Base-by-base conservation (phyloP, 1,284 basidiomycete genomes). In the Sporisorium reilianum region DNA sequence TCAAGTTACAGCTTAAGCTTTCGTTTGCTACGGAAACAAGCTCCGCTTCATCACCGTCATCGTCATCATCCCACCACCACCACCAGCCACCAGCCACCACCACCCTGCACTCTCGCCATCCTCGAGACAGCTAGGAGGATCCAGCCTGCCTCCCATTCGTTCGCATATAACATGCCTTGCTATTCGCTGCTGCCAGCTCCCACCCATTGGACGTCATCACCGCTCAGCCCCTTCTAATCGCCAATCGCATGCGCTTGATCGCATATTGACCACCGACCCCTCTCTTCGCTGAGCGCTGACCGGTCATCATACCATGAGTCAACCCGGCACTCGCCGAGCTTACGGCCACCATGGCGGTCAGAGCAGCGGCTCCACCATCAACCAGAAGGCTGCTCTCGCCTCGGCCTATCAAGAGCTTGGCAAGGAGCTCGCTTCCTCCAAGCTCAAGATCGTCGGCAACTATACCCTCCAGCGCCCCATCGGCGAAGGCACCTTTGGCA, bases 381-480 rank as follows among this genome's bases (percentile, higher is more conserved):
- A 80, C 46, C 76, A 79, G 50, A 77, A 75, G 56, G 77, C 78
- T 23, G 78, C 75, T 20, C 71, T 99, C 80, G 91, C 92, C 75
- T 92, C 90, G 82, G 97, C 96, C 63, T 99, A 99, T 87, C 94
- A 95, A 86, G 94, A 97, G 87, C 90, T 99, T 10, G 95, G 95
- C 64, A 95, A 92, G 86, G 96, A 98, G 85, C 90, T 99, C 30
- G 91, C 92, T 18, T 94, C 93, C 14, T 89, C 90, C 71, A 93
- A 92, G 86, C 89, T 98, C 72, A 91, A 92, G 79, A 92, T 96
- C 23, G 91, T 98, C 38, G 95, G 96, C 59, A 95, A 95, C 80
- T 98, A 98, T 85, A 97, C 94, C 22, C 88, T 98, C 5, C 95
- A 96, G 50, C 92, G 92, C 84, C 91, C 94, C 79, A 97, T 99